phyloP scores from a whole-genome alignment of 768 basidiomycete species.

The Leucosporidium creatinivorum region DNA sequence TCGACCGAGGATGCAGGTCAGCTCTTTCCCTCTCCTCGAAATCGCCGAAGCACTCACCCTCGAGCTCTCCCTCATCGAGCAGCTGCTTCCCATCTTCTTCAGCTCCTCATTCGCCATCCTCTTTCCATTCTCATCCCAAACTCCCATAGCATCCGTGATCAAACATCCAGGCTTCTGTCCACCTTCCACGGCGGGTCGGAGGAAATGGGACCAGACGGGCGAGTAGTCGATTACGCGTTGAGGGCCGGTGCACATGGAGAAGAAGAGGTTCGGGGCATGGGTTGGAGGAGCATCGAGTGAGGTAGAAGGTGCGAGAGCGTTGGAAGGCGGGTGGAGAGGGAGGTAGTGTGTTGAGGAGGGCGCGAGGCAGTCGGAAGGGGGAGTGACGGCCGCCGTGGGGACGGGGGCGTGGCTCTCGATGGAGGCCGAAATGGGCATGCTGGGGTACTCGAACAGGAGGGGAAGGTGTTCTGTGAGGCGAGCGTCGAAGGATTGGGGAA shows the following conservation, averaged over 20 bases:
- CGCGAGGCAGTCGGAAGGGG: background rate
- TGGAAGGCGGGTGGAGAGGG: background rate
- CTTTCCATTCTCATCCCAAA: conserved; percentile 4
- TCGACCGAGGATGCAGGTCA: no score
- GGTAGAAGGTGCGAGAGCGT: no score
- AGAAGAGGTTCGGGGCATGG: conserved; percentile 15
- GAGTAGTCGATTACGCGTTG: conserved; percentile 15
- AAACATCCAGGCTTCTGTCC: conserved; percentile 12
- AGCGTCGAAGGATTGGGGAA: no score
- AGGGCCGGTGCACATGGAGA: conserved; percentile 21
- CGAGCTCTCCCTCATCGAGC: conserved; percentile 8
- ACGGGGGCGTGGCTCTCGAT: background rate
- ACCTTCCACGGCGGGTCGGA: background rate
- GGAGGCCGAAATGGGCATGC: no score
- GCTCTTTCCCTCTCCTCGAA: no score
- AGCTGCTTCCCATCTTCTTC: background rate
- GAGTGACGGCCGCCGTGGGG: background rate
- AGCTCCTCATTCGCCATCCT: conserved; percentile 20
- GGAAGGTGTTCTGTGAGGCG: no score
- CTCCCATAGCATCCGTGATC: conserved; percentile 19
- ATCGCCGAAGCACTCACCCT: background rate
- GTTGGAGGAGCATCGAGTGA: background rate
- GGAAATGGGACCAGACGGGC: conserved; percentile 16
- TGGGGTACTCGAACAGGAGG: no score
- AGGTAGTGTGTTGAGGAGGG: background rate